Evolutionary conservation across 441 rosid genomes (phyloP), one percentile per base, ranked within the genome.

Genomic region (Pelargonium cotyledonis): DNA sequence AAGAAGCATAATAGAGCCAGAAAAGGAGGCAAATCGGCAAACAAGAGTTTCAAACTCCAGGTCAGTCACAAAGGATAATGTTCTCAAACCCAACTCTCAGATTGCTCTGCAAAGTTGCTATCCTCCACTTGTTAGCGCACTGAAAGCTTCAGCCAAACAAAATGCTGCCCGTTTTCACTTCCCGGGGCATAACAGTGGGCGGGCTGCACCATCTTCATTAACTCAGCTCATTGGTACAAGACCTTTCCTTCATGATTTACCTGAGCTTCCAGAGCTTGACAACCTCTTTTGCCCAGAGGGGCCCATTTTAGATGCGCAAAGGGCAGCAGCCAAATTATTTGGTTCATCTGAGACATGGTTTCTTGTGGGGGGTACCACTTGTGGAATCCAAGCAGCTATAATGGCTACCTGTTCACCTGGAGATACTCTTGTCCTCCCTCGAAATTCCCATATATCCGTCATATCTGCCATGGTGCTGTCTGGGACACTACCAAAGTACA

Each of bases 161-260:
- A 76, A 81, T 71, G 89, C 70, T 18, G 86, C 81, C 11, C 78
- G 81, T 63, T 87, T 87, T 72, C 91, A 87, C 71, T 87, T 87
- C 71, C 91, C 89, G 18, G 88, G 91, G 55, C 91, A 87, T 73
- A 87, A 87, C 49, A 82, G 91, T 73, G 88, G 91, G 3, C 78
- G 49, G 9, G 91, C 86, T 1, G 86, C 87, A 8, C 91, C 91
- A 18, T 67, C 84, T 63, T 83, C 84, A 1, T 72, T 85, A 49
- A 70, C 77, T 38, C 76, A 74, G 41, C 79, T 86, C 18, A 85
- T 86, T 43, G 91, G 91, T 61, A 57, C 68, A 12, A 63, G 70
- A 38, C 85, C 87, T 14, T 86, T 83, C 74, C 35, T 70, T 68
- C 80, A 86, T 69, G 91, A 86, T 67, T 82, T 86, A 62, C 84